Evolutionary conservation across 768 basidiomycete genomes (phyloP), one percentile per base, ranked within the genome.

Genomic region (Arthromyces matolae): DNA sequence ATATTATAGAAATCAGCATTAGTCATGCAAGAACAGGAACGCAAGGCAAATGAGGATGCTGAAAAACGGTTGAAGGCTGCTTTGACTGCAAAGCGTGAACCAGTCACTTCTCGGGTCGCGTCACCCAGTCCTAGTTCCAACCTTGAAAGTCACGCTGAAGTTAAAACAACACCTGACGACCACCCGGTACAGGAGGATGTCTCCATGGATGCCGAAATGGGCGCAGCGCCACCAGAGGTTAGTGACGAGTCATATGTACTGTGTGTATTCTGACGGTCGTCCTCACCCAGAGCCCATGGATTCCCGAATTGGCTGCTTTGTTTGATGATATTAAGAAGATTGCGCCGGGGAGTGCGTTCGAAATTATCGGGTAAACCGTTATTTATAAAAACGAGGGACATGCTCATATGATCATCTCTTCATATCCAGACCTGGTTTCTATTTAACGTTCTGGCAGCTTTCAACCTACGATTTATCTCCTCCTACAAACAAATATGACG

Each of bases 361-460:
- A 85, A 28, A 66, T 83, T 32, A 81, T 94, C 55, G 86, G 88
- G 86, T 93, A 64, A 45, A 86, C 18, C 27, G 16, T 27, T 39
- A 8, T 7, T 47, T 24, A 39, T 43, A 31, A 32, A n/a, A 22
- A 52, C 23, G 7, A 51, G 39, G 16, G 9, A 12, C 43, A 43
- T 13, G 19, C 42, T 46, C 29, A 43, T 47, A 45, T 16, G 43
- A 55, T 19, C 40, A 54, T 45, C 43, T 23, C 22, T 49, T 19
- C 10, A 45, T 35, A 14, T 42, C 22, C 55, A 96, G 95, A 3
- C 85, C 93, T 23, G 88, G 84, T 2, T 98, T 99, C 69, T 97
- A 93, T 60, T 68, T 90, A 37, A 93, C 94, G 3, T 99, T 97
- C 70, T 99, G 96, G 96, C 94, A 97, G 64, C 67, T 98, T 42